A percentile compares a stretch with the other conserved stretches of the same genome.
Evolutionary conservation across 805 yeast genomes (phyloP).

Genomic region (Maudiozyma pseudohumilis): DNA sequence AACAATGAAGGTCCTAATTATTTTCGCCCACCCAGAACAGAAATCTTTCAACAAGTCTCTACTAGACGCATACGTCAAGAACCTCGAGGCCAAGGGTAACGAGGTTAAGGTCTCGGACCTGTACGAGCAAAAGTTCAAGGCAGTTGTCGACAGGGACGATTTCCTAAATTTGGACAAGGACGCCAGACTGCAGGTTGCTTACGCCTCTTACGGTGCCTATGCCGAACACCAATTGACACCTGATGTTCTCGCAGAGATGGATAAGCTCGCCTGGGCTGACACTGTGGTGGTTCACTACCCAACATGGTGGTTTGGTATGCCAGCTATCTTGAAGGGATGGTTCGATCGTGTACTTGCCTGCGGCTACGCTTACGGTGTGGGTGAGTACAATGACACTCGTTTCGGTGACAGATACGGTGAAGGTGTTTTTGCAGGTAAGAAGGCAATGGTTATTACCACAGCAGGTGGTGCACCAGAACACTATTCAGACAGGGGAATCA

Average conservation of each 20-base stretch:
- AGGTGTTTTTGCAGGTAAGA: conserved; percentile 17
- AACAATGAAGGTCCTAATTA: conserved; percentile 17
- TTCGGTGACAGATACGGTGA: conserved; percentile 17
- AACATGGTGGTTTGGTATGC: conserved; percentile 27
- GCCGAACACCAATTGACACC: conserved; percentile 12
- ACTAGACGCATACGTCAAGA: conserved; percentile 9
- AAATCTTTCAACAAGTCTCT: conserved; percentile 19
- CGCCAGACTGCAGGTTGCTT: conserved; percentile 8
- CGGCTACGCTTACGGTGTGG: conserved; percentile 21
- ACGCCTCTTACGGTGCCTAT: conserved; percentile 16
- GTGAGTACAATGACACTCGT: conserved; percentile 6
- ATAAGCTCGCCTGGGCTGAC: conserved; percentile 25
- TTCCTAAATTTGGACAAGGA: conserved; percentile 10
- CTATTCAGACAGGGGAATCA: conserved; percentile 15
- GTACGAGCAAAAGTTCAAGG: conserved; percentile 18
- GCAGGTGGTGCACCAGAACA: conserved; percentile 12
- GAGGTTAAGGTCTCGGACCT: conserved; percentile 24
- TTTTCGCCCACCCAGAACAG: conserved; percentile 24
- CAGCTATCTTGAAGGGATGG: conserved; percentile 27
- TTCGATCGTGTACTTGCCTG: conserved; percentile 20
- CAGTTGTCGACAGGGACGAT: conserved; percentile 16
- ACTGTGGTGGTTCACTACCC: conserved; percentile 22
- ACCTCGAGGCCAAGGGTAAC: conserved; percentile 17
- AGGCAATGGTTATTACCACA: conserved; percentile 9
- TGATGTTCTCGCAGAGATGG: conserved; percentile 23